Base-by-base conservation (phyloP, 2,329 filamentous ascomycete species). In the Hymenoscyphus occultus region DNA sequence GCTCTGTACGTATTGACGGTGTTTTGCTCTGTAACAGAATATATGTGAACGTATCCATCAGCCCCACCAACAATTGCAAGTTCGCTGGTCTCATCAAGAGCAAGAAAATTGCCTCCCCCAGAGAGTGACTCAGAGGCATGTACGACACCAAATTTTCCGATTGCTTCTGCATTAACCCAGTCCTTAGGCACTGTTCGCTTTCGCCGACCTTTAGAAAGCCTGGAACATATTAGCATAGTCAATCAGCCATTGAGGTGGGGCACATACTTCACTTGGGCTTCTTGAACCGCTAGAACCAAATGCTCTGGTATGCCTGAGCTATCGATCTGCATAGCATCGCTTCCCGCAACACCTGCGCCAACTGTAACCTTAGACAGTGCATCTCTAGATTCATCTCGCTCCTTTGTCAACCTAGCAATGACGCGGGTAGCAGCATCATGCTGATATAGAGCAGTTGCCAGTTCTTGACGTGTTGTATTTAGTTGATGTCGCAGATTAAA, bases 391-490 rank as follows among this genome's bases (percentile, higher is more conserved):
- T 98, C 93, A 73, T 99, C 93, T 68, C 95, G 83, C 82, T 99
- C 95, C 76, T 86, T 90, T n/a, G 91, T 90, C 76, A 99, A 77
- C 59, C 94, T 87, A 70, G 93, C 93, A 78, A 99, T 97, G 59
- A 99, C 95, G 68, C 95, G 86, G 60, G 96, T 89, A n/a, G 95
- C 95, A 1, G 95, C 94, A 82, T 99, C 95, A 73, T 98, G 92
- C 79, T 98, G 94, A 79, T 99, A 99, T 31, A 99, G 83, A 0
- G 95, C 92, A 1, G 92, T 95, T 64, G 92, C 92, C 64, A 99
- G 86, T 81, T 99, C 95, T 79, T 97, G 93, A 70, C 94, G 85
- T 54, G 93, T 96, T 76, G 96, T 91, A 61, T 90, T 85, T 68
- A 99, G 83, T 76, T 97, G 92, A 77, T 97, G 91, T 79, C 91